Conservation (phyloP, 2,329 filamentous ascomycete species). For the Phyllosticta citribraziliensis region DNA sequence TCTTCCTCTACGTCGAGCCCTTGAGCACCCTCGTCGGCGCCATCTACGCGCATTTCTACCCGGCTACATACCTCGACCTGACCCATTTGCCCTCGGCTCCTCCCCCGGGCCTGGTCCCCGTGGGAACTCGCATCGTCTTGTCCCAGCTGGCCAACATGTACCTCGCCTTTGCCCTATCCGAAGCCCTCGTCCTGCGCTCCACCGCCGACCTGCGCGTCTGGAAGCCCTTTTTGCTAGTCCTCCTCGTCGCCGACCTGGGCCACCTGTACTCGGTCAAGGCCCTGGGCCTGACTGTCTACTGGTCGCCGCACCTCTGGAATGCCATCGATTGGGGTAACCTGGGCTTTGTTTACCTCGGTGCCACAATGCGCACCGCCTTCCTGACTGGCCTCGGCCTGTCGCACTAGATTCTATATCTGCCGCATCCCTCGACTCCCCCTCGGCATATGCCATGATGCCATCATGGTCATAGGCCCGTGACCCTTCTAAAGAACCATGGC, state of each 20-base stretch:
- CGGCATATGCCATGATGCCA: not conserved
- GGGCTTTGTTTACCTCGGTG: slow-evolving; percentile 59
- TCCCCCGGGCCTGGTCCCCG: slow-evolving; percentile 41
- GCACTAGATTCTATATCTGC: not conserved
- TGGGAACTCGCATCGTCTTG: slow-evolving; percentile 56
- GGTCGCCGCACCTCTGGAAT: slow-evolving; percentile 53
- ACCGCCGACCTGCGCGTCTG: slow-evolving; percentile 62
- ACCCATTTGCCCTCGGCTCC: slow-evolving; percentile 45
- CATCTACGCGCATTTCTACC: slow-evolving; percentile 42
- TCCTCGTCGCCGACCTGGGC: slow-evolving; percentile 67
- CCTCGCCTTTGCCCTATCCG: slow-evolving; percentile 65
- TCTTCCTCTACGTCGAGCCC: slow-evolving; percentile 67
- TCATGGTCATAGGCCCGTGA: too few species aligned
- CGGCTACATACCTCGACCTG: slow-evolving; percentile 50
- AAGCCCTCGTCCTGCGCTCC: slow-evolving; percentile 62
- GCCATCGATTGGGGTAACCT: slow-evolving; percentile 60
- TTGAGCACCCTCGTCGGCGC: slow-evolving; percentile 44
- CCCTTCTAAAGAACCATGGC: not conserved
- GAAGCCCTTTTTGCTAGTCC: slow-evolving; percentile 54
- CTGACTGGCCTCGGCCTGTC: slow-evolving; percentile 38
- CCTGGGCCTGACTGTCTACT: slow-evolving; percentile 55
- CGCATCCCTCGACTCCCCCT: not conserved
- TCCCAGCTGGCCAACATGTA: slow-evolving; percentile 72
- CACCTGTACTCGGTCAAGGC: slow-evolving; percentile 58
- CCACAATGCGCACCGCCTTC: slow-evolving; percentile 21